A percentile compares a stretch with the other conserved stretches of the same genome.
These are phyloP conservation scores for Lactarius indigo DNA, from an alignment of 768 basidiomycete species.

Conservation along the genomic window DNA sequence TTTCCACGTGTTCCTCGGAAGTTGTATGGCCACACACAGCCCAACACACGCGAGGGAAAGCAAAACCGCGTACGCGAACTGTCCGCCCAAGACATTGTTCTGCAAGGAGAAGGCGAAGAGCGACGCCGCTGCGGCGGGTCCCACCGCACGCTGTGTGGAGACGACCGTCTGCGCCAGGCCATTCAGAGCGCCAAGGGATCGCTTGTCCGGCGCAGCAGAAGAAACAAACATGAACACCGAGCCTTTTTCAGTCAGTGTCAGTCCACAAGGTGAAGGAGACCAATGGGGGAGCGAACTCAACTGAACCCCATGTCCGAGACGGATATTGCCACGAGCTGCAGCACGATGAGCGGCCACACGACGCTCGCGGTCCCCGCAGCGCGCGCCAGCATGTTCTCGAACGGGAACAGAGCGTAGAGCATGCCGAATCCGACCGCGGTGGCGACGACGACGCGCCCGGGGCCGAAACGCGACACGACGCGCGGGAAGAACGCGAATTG, in stretches of 20 bases:
- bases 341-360: not conserved
- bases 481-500: not conserved
- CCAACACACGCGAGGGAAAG: not conserved
- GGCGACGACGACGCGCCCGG: not conserved
- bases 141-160: slow-evolving; percentile 47
- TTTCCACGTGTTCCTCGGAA: not conserved
- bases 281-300: not conserved
- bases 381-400: slow-evolving; percentile 3
- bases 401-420: slow-evolving; percentile 29
- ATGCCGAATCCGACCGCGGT: not conserved
- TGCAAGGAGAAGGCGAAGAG: slow-evolving; percentile 53
- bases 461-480: not conserved
- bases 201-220: slow-evolving; percentile 31
- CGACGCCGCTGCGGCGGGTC: slow-evolving; percentile 28
- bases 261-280: not conserved
- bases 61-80: slow-evolving; percentile 37
- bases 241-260: not conserved
- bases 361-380: not conserved
- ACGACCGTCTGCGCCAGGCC: slow-evolving; percentile 42
- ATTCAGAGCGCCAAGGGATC: slow-evolving; percentile 39
- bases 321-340: not conserved
- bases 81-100: slow-evolving; percentile 43
- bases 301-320: not conserved
- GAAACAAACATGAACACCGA: slow-evolving; percentile 33
- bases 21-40: not conserved